Percentiles rank a stretch among this genome's conserved stretches.
Conservation (phyloP, 495 filamentous ascomycete genomes). For the Podospora pseudocomata region DNA sequence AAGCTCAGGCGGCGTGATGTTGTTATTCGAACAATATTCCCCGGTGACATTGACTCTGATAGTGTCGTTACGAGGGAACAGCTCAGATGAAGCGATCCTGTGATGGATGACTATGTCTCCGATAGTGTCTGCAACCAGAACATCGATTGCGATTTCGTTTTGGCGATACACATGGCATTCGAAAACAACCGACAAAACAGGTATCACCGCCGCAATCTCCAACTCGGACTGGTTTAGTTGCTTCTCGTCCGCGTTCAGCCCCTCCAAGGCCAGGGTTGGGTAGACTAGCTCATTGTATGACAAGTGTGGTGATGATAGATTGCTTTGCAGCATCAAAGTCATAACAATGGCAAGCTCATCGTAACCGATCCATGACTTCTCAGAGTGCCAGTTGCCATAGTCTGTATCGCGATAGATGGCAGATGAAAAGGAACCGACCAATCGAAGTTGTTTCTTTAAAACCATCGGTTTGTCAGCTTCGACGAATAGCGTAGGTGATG, state of each 20-base stretch:
- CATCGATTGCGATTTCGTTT: neutral
- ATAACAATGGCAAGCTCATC: neutral
- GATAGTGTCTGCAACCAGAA: neutral
- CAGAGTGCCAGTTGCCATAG: neutral
- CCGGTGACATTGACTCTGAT: conserved; percentile 3
- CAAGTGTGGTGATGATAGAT: neutral
- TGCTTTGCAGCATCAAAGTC: neutral
- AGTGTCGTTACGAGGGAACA: neutral
- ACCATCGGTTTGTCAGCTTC: neutral
- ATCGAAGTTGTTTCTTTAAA: neutral
- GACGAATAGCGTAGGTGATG: neutral
- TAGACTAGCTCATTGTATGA: neutral
- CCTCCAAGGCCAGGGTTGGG: neutral
- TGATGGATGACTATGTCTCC: too few relatives aligned
- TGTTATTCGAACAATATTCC: neutral
- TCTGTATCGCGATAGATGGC: neutral
- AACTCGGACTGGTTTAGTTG: neutral
- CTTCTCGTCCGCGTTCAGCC: neutral
- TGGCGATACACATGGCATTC: neutral
- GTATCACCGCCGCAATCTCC: conserved; percentile 1
- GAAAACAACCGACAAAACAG: neutral
- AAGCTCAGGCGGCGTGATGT: neutral
- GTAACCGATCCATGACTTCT: too few relatives aligned
- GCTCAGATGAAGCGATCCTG: neutral
- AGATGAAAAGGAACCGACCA: neutral